phyloP scores from a whole-genome alignment of 805 yeast genomes.

The Kodamaea sagamina region DNA sequence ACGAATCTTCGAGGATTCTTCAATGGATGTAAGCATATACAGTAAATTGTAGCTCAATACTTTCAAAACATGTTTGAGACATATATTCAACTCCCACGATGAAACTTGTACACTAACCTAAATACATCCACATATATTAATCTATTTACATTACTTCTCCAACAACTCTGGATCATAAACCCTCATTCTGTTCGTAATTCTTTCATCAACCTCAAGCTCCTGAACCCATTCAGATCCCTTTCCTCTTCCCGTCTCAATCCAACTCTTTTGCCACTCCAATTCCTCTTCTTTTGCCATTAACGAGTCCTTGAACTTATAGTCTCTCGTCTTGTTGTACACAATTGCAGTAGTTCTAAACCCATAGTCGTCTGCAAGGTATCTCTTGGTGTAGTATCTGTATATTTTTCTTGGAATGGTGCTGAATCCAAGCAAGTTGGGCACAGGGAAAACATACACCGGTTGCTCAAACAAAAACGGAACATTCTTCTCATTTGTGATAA shows the following conservation, averaged over 20 bases:
- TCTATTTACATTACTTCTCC: constrained; percentile 10
- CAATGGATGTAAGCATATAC: too few species aligned
- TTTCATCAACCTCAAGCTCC: constrained; percentile 67
- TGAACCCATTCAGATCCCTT: constrained; percentile 87
- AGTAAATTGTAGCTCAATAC: too few species aligned
- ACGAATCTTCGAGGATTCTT: too few species aligned
- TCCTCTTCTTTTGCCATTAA: constrained; percentile 62
- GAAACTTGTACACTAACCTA: too few species aligned
- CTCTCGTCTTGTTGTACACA: constrained; percentile 53
- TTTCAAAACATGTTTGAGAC: too few species aligned
- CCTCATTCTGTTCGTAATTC: constrained; percentile 57
- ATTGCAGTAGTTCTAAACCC: constrained; percentile 57
- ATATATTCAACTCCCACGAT: too few species aligned
- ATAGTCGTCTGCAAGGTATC: constrained; percentile 68
- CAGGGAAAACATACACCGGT: constrained; percentile 74
- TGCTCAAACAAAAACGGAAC: constrained; percentile 69
- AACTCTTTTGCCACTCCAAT: constrained; percentile 79
- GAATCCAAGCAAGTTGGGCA: constrained; percentile 81
- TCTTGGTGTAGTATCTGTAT: constrained; percentile 72
- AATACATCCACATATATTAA: not conserved
- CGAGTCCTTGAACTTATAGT: constrained; percentile 49
- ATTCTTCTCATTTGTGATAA: constrained; percentile 33
- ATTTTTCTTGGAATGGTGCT: constrained; percentile 72
- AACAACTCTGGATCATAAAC: constrained; percentile 38
- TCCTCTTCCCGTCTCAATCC: constrained; percentile 77